Conservation (phyloP, 2,329 filamentous ascomycete species). For the Neofusicoccum laricinum region DNA sequence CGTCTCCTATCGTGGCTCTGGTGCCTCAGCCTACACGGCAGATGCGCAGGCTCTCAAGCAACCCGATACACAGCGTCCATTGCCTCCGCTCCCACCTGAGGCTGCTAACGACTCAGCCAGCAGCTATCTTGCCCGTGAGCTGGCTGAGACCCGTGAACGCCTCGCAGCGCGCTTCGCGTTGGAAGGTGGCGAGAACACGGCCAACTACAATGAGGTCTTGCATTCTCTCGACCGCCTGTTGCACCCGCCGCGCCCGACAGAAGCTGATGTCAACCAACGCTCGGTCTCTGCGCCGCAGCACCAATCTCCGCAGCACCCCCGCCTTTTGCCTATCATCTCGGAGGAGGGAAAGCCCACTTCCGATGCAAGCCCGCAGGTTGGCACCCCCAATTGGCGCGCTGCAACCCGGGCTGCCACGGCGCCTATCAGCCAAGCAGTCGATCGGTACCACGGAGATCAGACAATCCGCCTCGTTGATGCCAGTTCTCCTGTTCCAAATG, state of each 20-base stretch:
- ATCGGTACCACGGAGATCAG: conserved; percentile 27
- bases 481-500: conserved; percentile 43
- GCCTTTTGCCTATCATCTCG: conserved; percentile 49
- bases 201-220: conserved; percentile 55
- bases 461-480: conserved; percentile 59
- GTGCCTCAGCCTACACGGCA: conserved; percentile 19
- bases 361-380: conserved; percentile 25
- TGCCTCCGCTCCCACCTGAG: conserved; percentile 41
- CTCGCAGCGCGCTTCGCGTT: conserved; percentile 51
- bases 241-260: conserved; percentile 16
- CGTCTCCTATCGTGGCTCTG: conserved; percentile 40
- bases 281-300: conserved; percentile 47
- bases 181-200: conserved; percentile 44
- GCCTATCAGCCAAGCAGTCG: conserved; percentile 28
- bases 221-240: conserved; percentile 11
- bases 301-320: conserved; percentile 28
- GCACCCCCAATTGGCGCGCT: conserved; percentile 25
- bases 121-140: conserved; percentile 52
- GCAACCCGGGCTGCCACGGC: conserved; percentile 43
- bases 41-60: conserved; percentile 1
- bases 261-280: conserved; percentile 35
- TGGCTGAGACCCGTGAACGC: conserved; percentile 58
- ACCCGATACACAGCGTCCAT: conserved; percentile 34
- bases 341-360: conserved; percentile 46
- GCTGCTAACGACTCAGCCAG: conserved; percentile 44